phyloP scores from a whole-genome alignment of 2,329 filamentous ascomycete genomes.

The Trichoderma hamatum region DNA sequence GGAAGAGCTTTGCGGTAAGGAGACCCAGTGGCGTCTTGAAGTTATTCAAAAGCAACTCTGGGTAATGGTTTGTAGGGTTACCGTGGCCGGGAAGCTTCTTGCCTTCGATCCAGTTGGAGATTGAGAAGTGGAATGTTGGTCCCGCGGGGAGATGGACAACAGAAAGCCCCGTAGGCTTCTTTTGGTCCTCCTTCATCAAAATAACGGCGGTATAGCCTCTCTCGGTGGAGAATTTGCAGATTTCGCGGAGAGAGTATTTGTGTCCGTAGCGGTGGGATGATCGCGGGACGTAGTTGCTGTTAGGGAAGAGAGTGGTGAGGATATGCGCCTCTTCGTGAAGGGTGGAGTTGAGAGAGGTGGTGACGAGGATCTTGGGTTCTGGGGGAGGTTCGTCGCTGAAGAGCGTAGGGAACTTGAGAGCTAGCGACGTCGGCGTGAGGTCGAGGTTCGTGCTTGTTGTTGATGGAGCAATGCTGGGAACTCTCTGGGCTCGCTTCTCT shows the following conservation, averaged over 20 bases:
- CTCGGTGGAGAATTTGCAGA: constrained; percentile 80
- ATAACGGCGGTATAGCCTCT: constrained; percentile 82
- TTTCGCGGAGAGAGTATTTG: constrained; percentile 92
- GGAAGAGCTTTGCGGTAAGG: constrained; percentile 81
- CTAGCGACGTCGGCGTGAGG: constrained; percentile 61
- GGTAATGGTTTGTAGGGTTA: constrained; percentile 86
- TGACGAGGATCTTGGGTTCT: constrained; percentile 85
- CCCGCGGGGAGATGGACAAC: constrained; percentile 82
- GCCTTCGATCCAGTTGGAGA: constrained; percentile 88
- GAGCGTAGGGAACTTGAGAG: constrained; percentile 64
- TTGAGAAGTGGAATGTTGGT: constrained; percentile 89
- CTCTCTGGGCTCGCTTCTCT: constrained; percentile 49
- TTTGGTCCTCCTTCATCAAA: constrained; percentile 86
- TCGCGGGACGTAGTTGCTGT: constrained; percentile 82
- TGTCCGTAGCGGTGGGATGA: constrained; percentile 81
- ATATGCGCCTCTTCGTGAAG: constrained; percentile 81
- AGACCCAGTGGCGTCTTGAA: constrained; percentile 93
- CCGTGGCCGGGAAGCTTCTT: constrained; percentile 86
- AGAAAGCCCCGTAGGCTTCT: constrained; percentile 79
- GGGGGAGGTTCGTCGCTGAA: constrained; percentile 62
- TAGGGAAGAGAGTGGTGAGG: constrained; percentile 81
- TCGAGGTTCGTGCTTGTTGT: constrained; percentile 67
- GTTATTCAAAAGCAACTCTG: constrained; percentile 88
- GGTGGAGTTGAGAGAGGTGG: constrained; percentile 85
- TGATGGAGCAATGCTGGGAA: constrained; percentile 59